A percentile compares a stretch with the other conserved stretches of the same genome.
Evolutionary conservation across 208 protist genomes (phyloP).

Genomic region (Leishmania guyanensis): DNA sequence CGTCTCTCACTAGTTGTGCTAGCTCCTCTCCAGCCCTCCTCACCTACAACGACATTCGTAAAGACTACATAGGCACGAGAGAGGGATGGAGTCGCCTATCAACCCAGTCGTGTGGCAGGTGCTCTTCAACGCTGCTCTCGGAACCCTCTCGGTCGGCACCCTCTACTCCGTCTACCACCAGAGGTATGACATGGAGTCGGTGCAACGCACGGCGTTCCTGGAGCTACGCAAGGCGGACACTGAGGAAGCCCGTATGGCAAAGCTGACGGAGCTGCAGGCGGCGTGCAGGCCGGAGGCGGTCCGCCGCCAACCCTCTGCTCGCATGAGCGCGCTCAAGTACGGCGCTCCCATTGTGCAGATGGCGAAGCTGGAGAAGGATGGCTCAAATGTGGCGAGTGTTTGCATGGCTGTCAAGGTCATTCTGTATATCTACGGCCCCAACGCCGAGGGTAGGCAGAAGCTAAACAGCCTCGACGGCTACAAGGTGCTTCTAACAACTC

Average conservation of each 20-base stretch:
- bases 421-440: slow-evolving; percentile 58
- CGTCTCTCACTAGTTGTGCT: neutral
- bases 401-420: slow-evolving; percentile 51
- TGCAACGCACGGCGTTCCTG: slow-evolving; percentile 38
- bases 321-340: slow-evolving; percentile 54
- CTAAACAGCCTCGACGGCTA: slow-evolving; percentile 61
- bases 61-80: neutral
- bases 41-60: neutral
- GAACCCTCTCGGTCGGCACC: slow-evolving; percentile 43
- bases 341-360: slow-evolving; percentile 55
- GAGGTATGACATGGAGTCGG: slow-evolving; percentile 58
- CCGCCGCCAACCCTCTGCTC: slow-evolving; percentile 49
- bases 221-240: slow-evolving; percentile 43
- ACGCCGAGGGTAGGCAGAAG: slow-evolving; percentile 52
- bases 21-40: neutral
- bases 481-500: slow-evolving; percentile 56
- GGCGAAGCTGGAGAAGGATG: slow-evolving; percentile 65
- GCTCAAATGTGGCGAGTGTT: slow-evolving; percentile 60
- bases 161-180: slow-evolving; percentile 85
- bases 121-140: slow-evolving; percentile 68
- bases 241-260: slow-evolving; percentile 36
- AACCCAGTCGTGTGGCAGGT: slow-evolving; percentile 73
- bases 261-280: slow-evolving; percentile 52
- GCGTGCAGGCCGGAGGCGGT: slow-evolving; percentile 65
- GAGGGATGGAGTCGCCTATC: slow-evolving; percentile 84